These are phyloP conservation scores for Crithidia brevicula DNA, from an alignment of 208 protist genomes.

Conservation along the genomic window DNA sequence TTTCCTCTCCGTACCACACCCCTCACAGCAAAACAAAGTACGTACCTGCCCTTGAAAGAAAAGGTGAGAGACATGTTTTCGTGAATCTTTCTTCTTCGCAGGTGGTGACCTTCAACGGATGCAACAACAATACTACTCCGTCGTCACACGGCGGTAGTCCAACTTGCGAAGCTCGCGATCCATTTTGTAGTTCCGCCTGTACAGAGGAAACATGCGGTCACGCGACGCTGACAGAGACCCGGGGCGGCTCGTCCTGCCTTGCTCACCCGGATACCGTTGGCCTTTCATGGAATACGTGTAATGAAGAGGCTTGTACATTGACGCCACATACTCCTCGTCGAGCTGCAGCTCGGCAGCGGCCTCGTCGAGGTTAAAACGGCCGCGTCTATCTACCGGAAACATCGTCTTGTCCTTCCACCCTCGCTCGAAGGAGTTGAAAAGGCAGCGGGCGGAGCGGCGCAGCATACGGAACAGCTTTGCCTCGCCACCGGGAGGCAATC, in stretches of 20 bases:
- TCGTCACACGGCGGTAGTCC: constrained; percentile 59
- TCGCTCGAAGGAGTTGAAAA: constrained; percentile 55
- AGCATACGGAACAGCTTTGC: too few species aligned
- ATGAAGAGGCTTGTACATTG: constrained; percentile 80
- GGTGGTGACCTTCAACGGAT: background rate
- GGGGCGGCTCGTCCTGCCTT: constrained; percentile 73
- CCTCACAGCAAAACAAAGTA: too few species aligned
- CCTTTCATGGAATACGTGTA: constrained; percentile 83
- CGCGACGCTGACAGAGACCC: constrained; percentile 62
- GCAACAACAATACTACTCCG: constrained; percentile 41
- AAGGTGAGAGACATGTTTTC: too few species aligned
- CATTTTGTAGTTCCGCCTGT: constrained; percentile 63
- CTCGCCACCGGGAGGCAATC: too few species aligned
- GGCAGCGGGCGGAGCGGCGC: constrained; percentile 23
- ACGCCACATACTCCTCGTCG: constrained; percentile 75
- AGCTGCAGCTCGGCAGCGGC: constrained; percentile 79
- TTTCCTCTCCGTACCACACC: too few species aligned
- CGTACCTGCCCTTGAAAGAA: too few species aligned
- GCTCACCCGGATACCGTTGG: constrained; percentile 83
- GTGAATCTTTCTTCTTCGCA: too few species aligned
- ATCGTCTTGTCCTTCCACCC: constrained; percentile 58
- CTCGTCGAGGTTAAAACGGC: constrained; percentile 86
- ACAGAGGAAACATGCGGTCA: constrained; percentile 81
- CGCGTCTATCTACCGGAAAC: constrained; percentile 64
- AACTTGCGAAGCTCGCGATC: constrained; percentile 61